Conservation (phyloP, 257 asterid genomes). For the Solanum sitiens region DNA sequence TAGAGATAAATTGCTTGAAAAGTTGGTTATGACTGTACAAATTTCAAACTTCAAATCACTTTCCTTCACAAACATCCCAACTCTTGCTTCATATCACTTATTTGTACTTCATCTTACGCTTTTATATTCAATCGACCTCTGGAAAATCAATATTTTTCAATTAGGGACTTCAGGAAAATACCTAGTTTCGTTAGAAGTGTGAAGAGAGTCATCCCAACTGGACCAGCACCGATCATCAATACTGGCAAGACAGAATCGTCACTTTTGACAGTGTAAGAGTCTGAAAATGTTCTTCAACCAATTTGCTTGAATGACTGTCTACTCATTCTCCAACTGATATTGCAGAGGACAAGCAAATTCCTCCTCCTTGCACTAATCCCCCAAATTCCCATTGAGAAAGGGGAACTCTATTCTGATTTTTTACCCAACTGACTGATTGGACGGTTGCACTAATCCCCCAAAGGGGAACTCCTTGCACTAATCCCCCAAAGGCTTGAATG, state of each 20-base stretch:
- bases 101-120: too few relatives aligned
- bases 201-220: conserved; percentile 83
- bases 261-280: conserved; percentile 2
- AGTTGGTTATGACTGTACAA: not conserved
- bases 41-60: too few relatives aligned
- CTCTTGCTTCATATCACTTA: not conserved
- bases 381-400: conserved; percentile 25
- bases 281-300: conserved; percentile 33
- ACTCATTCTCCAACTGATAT: not conserved
- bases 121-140: too few relatives aligned
- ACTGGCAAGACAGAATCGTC: conserved; percentile 53
- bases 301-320: not conserved
- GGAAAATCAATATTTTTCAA: too few relatives aligned
- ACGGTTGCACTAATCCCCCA: not conserved
- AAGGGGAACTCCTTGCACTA: too few relatives aligned
- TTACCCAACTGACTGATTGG: not conserved
- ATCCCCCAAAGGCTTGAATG: too few relatives aligned
- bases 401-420: not conserved
- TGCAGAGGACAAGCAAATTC: conserved; percentile 15
- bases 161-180: not conserved
- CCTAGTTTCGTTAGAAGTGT: conserved; percentile 79
- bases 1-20: not conserved
- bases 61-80: too few relatives aligned
- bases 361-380: conserved; percentile 17
- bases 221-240: conserved; percentile 91